Evolutionary conservation across 305 asterid species (phyloP).

Genomic region (Solanum hybrid): DNA sequence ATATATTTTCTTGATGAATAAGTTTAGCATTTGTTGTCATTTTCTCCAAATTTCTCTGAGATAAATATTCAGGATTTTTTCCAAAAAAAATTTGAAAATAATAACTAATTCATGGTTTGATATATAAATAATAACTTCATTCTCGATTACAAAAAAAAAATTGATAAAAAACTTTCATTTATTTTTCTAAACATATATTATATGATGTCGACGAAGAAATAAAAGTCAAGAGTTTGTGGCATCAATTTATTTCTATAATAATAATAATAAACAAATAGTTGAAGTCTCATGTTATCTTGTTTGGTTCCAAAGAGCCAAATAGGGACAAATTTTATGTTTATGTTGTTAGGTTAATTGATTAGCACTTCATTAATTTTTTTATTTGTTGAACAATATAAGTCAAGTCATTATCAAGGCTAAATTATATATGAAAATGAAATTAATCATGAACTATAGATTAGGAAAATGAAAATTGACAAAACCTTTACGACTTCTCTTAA

Average conservation of each 20-base stretch:
- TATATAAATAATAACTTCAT: too few species aligned
- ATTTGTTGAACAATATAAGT: not conserved
- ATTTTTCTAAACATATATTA: too few species aligned
- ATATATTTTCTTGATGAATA: too few species aligned
- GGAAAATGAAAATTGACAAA: not conserved
- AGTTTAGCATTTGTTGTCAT: not conserved
- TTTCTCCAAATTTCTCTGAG: not conserved
- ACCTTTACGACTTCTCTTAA: not conserved
- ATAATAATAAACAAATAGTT: not conserved
- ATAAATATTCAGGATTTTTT: not conserved
- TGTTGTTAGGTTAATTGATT: not conserved
- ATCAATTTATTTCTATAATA: not conserved
- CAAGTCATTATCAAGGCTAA: not conserved
- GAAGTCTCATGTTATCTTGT: not conserved
- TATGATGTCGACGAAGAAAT: not conserved
- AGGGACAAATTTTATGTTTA: not conserved
- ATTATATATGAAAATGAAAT: not conserved
- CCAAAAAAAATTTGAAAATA: not conserved
- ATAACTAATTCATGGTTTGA: too few species aligned
- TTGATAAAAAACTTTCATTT: too few species aligned
- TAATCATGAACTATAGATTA: not conserved
- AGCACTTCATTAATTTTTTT: not conserved
- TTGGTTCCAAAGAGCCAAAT: not conserved
- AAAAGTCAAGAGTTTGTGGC: not conserved
- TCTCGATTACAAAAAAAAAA: too few species aligned